phyloP scores from a whole-genome alignment of 345 rosid species.

The Melaleuca alternifolia region DNA sequence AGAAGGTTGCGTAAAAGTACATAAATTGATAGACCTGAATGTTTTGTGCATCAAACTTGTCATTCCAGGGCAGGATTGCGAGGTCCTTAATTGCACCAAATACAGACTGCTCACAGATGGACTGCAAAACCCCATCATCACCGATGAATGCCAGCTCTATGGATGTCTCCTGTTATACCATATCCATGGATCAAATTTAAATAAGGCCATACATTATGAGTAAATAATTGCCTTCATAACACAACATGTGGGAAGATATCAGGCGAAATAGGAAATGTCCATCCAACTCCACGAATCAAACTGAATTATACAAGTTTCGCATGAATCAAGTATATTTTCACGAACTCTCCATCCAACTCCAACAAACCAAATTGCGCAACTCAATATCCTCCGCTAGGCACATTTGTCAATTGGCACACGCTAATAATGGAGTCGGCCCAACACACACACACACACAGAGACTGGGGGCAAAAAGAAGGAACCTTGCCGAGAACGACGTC shows the following conservation, averaged over 20 bases:
- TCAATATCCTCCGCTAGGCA: background rate
- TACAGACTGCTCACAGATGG: constrained; percentile 78
- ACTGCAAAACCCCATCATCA: constrained; percentile 66
- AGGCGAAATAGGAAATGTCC: background rate
- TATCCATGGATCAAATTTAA: constrained; percentile 4
- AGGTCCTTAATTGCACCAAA: constrained; percentile 90
- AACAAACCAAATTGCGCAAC: background rate
- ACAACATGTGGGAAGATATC: background rate
- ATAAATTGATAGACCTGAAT: constrained; percentile 31
- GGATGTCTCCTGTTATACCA: constrained; percentile 67
- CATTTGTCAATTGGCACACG: background rate
- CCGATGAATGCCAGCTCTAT: constrained; percentile 72
- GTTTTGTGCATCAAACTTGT: constrained; percentile 24
- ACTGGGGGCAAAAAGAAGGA: background rate
- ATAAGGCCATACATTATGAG: background rate
- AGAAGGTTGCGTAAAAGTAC: background rate
- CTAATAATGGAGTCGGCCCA: background rate
- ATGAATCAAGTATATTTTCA: background rate
- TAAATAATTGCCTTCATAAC: background rate
- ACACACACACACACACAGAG: background rate
- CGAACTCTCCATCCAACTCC: background rate
- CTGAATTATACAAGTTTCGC: background rate
- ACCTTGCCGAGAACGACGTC: constrained; percentile 97
- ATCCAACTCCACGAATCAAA: background rate
- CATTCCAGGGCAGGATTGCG: constrained; percentile 61